Conservation (phyloP, 306 rosid genomes). For the Cyamopsis tetragonoloba region DNA sequence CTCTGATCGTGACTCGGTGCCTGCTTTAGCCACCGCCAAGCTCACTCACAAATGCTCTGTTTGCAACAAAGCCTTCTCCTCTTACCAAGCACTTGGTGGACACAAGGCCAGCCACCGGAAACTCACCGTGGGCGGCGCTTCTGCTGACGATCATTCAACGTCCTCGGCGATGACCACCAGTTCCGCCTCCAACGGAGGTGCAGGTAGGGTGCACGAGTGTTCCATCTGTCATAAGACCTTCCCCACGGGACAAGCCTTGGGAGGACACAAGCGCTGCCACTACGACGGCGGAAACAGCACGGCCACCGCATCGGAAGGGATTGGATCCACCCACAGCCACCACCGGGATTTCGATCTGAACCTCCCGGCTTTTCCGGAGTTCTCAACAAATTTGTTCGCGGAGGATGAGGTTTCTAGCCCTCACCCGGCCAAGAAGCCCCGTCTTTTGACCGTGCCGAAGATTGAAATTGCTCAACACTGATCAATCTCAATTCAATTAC, state of each 20-base stretch:
- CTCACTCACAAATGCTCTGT: conserved; percentile 81
- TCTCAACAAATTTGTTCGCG: conserved; percentile 40
- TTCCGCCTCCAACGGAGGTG: conserved; percentile 47
- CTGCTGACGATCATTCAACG: conserved; percentile 52
- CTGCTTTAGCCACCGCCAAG: conserved; percentile 31
- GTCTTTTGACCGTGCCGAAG: conserved; percentile 42
- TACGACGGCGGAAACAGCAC: conserved; percentile 61
- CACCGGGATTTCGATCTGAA: conserved; percentile 79
- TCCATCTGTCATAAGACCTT: conserved; percentile 92
- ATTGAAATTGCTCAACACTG: conserved; percentile 39
- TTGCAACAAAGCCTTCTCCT: conserved; percentile 71
- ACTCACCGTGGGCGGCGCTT: conserved; percentile 17
- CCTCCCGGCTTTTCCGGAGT: conserved; percentile 79
- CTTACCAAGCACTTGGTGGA: conserved; percentile 95
- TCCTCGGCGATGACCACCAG: conserved; percentile 64
- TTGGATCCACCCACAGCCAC: conserved; percentile 68
- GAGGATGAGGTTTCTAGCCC: conserved; percentile 97
- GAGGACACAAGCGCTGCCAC: conserved; percentile 99
- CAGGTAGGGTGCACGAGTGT: conserved; percentile 68
- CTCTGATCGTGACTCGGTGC: conserved; percentile 24
- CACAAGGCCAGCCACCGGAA: conserved; percentile 97
- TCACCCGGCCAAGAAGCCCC: conserved; percentile 61
- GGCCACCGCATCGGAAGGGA: conserved; percentile 75
- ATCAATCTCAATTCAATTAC: no score
- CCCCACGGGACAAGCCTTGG: conserved; percentile 91